A percentile compares a stretch with the other conserved stretches of the same genome.
These are phyloP conservation scores for Pseudopithomyces chartarum DNA, from an alignment of 2,329 filamentous ascomycete genomes.

Conservation along the genomic window DNA sequence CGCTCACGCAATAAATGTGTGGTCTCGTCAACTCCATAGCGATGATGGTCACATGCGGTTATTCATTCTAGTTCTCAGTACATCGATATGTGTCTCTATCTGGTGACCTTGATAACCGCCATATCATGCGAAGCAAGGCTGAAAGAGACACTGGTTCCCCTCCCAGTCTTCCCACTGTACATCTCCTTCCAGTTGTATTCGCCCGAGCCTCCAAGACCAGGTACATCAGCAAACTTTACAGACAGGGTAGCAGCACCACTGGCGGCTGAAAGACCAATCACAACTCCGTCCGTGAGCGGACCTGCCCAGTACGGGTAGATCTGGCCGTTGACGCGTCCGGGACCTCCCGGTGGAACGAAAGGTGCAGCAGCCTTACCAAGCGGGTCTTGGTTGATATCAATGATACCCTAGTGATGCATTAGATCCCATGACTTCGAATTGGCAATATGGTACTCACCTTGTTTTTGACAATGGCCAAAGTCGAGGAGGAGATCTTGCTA, in stretches of 20 bases:
- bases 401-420: constrained; percentile 35
- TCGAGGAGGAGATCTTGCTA: constrained; percentile 31
- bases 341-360: constrained; percentile 12
- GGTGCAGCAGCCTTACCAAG: constrained; percentile 18
- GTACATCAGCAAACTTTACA: constrained; percentile 21
- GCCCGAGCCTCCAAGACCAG: constrained; percentile 17
- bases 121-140: constrained; percentile 18
- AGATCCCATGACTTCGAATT: constrained; percentile 28
- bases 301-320: constrained; percentile 23
- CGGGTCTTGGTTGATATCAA: constrained; percentile 50
- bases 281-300: constrained; percentile 19
- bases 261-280: constrained; percentile 17
- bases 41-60: too few relatives aligned
- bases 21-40: too few relatives aligned
- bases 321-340: constrained; percentile 13
- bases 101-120: constrained; percentile 18
- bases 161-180: constrained; percentile 17
- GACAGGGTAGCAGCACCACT: constrained; percentile 16
- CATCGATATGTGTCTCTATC: too few relatives aligned
- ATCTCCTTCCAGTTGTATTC: constrained; percentile 19
- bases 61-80: too few relatives aligned
- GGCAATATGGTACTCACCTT: constrained; percentile 34
- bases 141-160: constrained; percentile 13
- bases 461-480: constrained; percentile 10
- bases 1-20: too few relatives aligned